Conservation (phyloP, 768 basidiomycete species). For the Leucosporidium yakuticum region DNA sequence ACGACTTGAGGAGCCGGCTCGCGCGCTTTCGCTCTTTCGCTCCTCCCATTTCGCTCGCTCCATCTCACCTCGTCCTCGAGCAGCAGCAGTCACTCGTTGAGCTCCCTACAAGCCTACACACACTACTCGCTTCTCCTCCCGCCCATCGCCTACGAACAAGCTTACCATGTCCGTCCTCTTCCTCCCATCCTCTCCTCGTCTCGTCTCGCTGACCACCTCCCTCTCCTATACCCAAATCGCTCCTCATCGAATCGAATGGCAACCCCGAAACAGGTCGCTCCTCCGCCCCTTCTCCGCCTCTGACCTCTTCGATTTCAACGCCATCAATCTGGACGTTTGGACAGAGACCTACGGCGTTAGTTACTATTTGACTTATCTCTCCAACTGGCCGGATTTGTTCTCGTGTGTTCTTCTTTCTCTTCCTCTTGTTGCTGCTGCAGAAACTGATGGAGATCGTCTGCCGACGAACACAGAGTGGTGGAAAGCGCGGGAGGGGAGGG, state of each 20-base stretch:
- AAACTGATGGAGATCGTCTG: too few species aligned
- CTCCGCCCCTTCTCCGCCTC: slow-evolving; percentile 1
- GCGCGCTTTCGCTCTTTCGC: not conserved
- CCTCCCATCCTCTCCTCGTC: not conserved
- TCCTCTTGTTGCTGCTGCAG: too few species aligned
- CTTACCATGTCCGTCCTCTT: not conserved
- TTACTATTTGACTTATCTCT: slow-evolving; percentile 83
- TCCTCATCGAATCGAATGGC: not conserved
- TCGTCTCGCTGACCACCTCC: not conserved
- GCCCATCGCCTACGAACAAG: not conserved
- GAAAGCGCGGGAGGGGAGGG: slow-evolving; percentile 22
- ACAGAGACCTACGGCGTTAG: slow-evolving; percentile 93
- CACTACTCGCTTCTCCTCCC: not conserved
- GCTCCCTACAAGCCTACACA: not conserved
- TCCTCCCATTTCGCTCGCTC: too few species aligned
- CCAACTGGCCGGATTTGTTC: slow-evolving; percentile 87
- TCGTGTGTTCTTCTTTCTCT: slow-evolving; percentile 38
- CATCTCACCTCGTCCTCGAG: too few species aligned
- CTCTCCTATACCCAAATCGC: not conserved
- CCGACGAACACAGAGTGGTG: slow-evolving; percentile 25
- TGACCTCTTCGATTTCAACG: not conserved
- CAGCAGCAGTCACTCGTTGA: too few species aligned
- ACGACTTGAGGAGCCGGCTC: too few species aligned
- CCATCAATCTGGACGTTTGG: slow-evolving; percentile 44
- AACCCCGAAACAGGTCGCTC: not conserved